These are phyloP conservation scores for Russula olivacea DNA, from an alignment of 768 basidiomycete genomes.

Conservation along the genomic window DNA sequence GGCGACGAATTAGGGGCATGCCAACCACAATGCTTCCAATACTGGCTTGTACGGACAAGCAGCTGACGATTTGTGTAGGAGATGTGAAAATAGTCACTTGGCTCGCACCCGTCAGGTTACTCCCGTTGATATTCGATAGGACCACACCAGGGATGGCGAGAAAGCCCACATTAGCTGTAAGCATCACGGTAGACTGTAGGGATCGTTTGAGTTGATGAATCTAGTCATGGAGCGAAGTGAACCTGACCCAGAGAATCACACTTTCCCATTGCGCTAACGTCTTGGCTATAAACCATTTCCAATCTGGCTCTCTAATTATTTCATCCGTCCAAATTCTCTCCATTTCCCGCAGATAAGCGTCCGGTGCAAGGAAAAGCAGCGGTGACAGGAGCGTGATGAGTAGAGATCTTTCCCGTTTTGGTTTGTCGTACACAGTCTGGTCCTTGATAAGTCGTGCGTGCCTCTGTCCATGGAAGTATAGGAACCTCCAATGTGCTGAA, in stretches of 20 bases:
- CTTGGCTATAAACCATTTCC: conserved; percentile 15
- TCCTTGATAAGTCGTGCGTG: conserved; percentile 13
- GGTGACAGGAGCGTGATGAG: conserved; percentile 17
- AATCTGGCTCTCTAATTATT: conserved; percentile 7
- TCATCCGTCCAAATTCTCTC: conserved; percentile 13
- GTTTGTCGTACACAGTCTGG: conserved; percentile 2
- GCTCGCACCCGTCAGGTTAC: neutral
- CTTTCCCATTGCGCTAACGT: conserved; percentile 7
- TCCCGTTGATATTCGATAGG: neutral
- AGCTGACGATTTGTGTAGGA: neutral
- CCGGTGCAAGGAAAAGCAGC: conserved; percentile 15
- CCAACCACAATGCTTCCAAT: conserved; percentile 3
- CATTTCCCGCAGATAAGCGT: conserved; percentile 15
- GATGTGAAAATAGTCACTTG: neutral
- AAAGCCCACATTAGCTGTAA: conserved; percentile 34
- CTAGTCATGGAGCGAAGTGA: neutral
- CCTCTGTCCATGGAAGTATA: conserved; percentile 21
- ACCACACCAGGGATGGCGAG: conserved; percentile 34
- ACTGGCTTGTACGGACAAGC: neutral
- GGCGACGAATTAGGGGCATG: conserved; percentile 25
- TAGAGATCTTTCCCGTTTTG: neutral
- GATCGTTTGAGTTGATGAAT: neutral
- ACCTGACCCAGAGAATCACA: conserved; percentile 15
- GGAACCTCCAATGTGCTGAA: conserved; percentile 22
- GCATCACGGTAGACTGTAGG: conserved; percentile 32